These are phyloP conservation scores for Anthracocystis setariae DNA, from an alignment of 1,284 basidiomycete species.

Conservation along the genomic window DNA sequence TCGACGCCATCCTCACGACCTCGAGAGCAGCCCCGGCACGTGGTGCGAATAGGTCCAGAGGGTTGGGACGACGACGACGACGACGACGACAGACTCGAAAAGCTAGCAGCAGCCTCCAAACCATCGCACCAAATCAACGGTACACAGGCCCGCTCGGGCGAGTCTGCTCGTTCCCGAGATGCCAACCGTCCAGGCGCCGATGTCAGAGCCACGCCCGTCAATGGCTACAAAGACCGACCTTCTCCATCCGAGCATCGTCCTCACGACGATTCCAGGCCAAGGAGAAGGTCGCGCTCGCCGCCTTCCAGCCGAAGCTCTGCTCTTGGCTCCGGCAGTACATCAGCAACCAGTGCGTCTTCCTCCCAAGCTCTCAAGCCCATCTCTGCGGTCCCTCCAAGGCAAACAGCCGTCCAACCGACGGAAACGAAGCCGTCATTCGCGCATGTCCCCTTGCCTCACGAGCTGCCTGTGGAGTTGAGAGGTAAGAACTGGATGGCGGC, in stretches of 20 bases:
- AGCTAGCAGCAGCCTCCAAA: constrained; percentile 1
- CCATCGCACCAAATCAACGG: background rate
- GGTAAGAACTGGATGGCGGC: constrained; percentile 22
- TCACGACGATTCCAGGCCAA: constrained; percentile 2
- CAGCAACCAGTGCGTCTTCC: background rate
- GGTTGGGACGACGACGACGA: constrained; percentile 5
- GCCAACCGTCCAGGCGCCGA: background rate
- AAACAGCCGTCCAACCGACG: background rate
- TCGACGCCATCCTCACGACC: background rate
- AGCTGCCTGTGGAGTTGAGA: constrained; percentile 31
- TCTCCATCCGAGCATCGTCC: constrained; percentile 1
- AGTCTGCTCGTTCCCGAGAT: background rate
- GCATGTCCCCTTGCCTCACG: constrained; percentile 47
- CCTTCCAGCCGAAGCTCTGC: background rate
- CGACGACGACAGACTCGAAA: constrained; percentile 11
- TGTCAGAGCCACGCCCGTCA: background rate
- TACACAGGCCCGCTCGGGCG: background rate
- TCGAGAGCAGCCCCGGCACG: background rate
- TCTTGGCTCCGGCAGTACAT: background rate
- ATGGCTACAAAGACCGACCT: background rate
- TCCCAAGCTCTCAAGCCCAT: background rate
- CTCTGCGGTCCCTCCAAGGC: background rate
- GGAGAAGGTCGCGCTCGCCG: constrained; percentile 8
- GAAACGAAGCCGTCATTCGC: constrained; percentile 29
- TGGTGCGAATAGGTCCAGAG: background rate